These are phyloP conservation scores for Trichosphaerium sp. DNA, from an alignment of 78 protist species.

Conservation along the genomic window DNA sequence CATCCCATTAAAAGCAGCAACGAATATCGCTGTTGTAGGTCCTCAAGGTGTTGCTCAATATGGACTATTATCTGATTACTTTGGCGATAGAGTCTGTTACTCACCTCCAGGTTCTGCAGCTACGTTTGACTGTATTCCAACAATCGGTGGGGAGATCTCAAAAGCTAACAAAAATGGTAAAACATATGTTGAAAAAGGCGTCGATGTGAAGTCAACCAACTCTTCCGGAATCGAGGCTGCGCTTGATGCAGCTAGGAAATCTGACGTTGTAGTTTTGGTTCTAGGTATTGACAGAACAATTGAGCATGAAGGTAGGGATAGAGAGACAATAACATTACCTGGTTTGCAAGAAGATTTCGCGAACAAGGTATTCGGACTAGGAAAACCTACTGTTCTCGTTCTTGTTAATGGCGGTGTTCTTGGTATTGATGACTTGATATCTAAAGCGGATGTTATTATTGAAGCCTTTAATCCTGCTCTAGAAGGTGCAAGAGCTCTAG, in stretches of 20 bases:
- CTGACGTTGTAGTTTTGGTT: constrained; percentile 14
- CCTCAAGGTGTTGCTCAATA: neutral
- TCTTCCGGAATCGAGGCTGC: constrained; percentile 2
- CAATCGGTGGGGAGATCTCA: neutral
- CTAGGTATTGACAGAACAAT: constrained; percentile 3
- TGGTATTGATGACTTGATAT: neutral
- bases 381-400: constrained; percentile 10
- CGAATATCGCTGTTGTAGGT: constrained; percentile 4
- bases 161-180: neutral
- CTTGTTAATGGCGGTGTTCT: constrained; percentile 36
- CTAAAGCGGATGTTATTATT: neutral
- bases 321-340: constrained; percentile 6
- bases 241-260: neutral
- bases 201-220: neutral
- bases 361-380: neutral
- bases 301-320: constrained; percentile 18
- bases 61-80: neutral
- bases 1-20: neutral
- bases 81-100: neutral
- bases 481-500: constrained; percentile 27
- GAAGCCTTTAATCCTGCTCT: constrained; percentile 39
- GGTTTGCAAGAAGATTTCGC: constrained; percentile 3
- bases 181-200: constrained; percentile 1
- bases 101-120: neutral
- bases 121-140: neutral